Evolutionary conservation across 1,284 basidiomycete species (phyloP).

Genomic region (Tremellales sp.): DNA sequence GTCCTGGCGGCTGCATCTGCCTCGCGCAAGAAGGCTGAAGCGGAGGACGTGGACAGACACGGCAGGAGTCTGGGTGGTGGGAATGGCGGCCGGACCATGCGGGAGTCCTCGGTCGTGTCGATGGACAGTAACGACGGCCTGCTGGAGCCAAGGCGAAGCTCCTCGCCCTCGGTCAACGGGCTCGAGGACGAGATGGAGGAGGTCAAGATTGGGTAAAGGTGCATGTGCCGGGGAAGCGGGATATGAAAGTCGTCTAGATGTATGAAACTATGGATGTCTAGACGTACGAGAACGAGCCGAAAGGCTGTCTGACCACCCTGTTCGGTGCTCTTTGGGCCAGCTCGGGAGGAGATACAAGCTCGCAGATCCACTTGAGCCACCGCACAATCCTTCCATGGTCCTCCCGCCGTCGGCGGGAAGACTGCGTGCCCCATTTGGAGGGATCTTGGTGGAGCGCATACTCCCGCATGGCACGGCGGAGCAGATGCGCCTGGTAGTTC

Average conservation of each 20-base stretch:
- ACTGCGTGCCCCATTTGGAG: conserved; percentile 16
- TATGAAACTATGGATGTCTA: no score
- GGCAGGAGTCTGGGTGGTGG: neutral
- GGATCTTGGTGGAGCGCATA: conserved; percentile 13
- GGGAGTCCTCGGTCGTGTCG: conserved; percentile 25
- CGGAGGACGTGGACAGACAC: conserved; percentile 9
- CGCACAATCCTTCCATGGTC: neutral
- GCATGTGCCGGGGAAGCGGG: no score
- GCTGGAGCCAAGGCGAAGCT: conserved; percentile 10
- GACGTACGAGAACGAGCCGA: no score
- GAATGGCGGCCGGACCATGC: conserved; percentile 5
- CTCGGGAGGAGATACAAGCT: no score
- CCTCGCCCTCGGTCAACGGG: conserved; percentile 1
- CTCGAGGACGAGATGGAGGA: conserved; percentile 30
- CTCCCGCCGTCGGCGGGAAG: conserved; percentile 4
- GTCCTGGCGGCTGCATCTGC: no score
- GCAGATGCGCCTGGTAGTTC: neutral
- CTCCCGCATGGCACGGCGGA: conserved; percentile 9
- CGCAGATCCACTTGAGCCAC: conserved; percentile 1
- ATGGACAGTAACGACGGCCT: conserved; percentile 26
- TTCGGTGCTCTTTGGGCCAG: no score
- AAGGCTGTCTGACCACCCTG: no score
- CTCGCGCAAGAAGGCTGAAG: conserved; percentile 1
- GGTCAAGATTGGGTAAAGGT: no score
- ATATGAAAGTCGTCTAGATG: no score